Percentiles rank a stretch among this genome's conserved stretches.
Conservation (phyloP, 1,284 basidiomycete genomes). For the Irpex sp. region DNA sequence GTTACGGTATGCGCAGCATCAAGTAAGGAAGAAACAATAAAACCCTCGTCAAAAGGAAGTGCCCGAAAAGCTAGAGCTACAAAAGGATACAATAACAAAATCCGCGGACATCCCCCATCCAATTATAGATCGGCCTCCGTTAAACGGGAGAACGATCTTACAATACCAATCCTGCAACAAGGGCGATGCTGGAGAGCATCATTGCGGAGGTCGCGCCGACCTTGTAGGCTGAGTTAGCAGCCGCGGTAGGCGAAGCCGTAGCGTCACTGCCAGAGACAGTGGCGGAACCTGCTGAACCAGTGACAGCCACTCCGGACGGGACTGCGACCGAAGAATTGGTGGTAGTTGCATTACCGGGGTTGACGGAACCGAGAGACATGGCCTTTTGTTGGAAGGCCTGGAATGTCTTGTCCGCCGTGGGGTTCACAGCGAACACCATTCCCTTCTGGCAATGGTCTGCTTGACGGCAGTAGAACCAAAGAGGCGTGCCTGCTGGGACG, state of each 20-base stretch:
- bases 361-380: neutral
- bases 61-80: neutral
- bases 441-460: conserved; percentile 32
- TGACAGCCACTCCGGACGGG: conserved; percentile 2
- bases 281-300: conserved; percentile 2
- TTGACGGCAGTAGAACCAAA: conserved; percentile 42
- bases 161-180: conserved; percentile 33
- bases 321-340: conserved; percentile 8
- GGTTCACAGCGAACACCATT: conserved; percentile 42
- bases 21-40: neutral
- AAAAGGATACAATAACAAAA: neutral
- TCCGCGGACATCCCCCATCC: neutral
- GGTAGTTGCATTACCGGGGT: conserved; percentile 7
- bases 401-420: conserved; percentile 27
- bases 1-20: neutral
- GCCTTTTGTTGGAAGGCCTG: conserved; percentile 35
- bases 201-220: conserved; percentile 15
- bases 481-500: conserved; percentile 26
- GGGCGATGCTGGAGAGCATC: conserved; percentile 25
- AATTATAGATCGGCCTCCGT: neutral
- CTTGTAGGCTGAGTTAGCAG: conserved; percentile 8
- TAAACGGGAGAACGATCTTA: conserved; percentile 14
- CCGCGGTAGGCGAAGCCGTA: conserved; percentile 10
- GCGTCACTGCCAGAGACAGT: conserved; percentile 5
- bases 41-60: neutral